Conservation (phyloP, 2,329 filamentous ascomycete species). For the Dendrostoma leiphaemia region DNA sequence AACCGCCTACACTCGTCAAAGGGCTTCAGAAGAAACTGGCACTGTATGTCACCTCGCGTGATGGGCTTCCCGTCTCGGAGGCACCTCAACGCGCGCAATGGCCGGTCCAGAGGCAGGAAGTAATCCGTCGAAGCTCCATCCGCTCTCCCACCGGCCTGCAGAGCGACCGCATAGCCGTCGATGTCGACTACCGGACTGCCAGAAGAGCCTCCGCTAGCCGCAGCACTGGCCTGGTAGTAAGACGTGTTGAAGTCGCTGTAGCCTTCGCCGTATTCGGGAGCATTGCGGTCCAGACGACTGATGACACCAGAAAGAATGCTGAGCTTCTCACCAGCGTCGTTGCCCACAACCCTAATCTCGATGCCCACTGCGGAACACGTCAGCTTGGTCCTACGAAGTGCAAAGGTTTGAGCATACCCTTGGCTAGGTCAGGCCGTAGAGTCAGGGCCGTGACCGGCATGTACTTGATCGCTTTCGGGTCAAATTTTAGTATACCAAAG, state of each 20-base stretch:
- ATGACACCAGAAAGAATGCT: slow-evolving; percentile 98
- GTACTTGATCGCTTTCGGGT: slow-evolving; percentile 94
- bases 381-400: slow-evolving; percentile 17
- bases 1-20: slow-evolving; percentile 95
- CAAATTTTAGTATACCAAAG: slow-evolving; percentile 94
- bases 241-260: slow-evolving; percentile 96
- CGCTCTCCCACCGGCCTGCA: slow-evolving; percentile 90
- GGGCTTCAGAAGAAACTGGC: slow-evolving; percentile 93
- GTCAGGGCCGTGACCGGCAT: slow-evolving; percentile 83
- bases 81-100: slow-evolving; percentile 80
- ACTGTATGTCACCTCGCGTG: slow-evolving; percentile 94
- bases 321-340: slow-evolving; percentile 97
- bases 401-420: slow-evolving; percentile 39
- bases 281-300: slow-evolving; percentile 91
- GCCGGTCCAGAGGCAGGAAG: slow-evolving; percentile 90
- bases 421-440: slow-evolving; percentile 81
- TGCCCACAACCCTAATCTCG: slow-evolving; percentile 96
- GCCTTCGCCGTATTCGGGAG: slow-evolving; percentile 86
- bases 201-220: slow-evolving; percentile 95
- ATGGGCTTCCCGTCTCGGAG: slow-evolving; percentile 75
- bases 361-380: slow-evolving; percentile 63
- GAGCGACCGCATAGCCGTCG: slow-evolving; percentile 84
- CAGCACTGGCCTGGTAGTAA: slow-evolving; percentile 97
- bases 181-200: slow-evolving; percentile 97
- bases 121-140: slow-evolving; percentile 98